Evolutionary conservation across 2,329 filamentous ascomycete genomes (phyloP), one percentile per base, ranked within the genome.

Genomic region (Mycosphaerella sp.): DNA sequence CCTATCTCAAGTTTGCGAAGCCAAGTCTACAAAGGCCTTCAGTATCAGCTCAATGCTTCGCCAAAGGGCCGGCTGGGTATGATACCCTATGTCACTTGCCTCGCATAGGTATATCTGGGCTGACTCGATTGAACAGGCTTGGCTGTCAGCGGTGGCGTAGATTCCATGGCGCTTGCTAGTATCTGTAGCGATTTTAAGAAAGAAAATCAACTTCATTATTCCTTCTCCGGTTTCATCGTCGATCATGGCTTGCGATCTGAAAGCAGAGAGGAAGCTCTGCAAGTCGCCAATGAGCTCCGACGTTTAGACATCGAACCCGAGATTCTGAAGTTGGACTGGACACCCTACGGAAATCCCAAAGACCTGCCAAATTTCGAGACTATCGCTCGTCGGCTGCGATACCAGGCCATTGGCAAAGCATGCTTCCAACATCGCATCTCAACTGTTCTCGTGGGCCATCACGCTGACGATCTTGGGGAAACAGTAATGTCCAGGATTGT

Each of bases 81-180:
- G 39, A 36, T 21, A 23, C 14, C 14, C 14, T 17, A 17, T n/a
- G 10, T 11, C 11, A 4, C 10, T 39, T 29, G 3, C 26, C 36
- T 7, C n/a, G 23, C 1, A 21, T 31, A 11, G 14, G 14, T 17
- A 17, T 10, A 8, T 14, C 12, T 10, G 12, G 11, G 14, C 54
- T 49, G 17, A 50, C 32, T 9, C 4, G 23, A 3, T 2, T 10
- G 2, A 11, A 21, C 40, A 74, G 74, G 80, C 51, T 74, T 97
- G 55, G 93, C 91, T 12, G 77, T 97, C 57, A 96, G 91, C 66
- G 93, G 93, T 23, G 93, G 93, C 6, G 87, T 93, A 39, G 93
- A 98, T 71, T 97, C 92, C n/a, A 98, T 97, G 91, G 92, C 92
- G 29, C 76, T 98, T 56, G 89, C 90, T 52, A 83, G 77, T 56